phyloP scores from a whole-genome alignment of 106 monocot genomes.

The Phalaenopsis equestris region DNA sequence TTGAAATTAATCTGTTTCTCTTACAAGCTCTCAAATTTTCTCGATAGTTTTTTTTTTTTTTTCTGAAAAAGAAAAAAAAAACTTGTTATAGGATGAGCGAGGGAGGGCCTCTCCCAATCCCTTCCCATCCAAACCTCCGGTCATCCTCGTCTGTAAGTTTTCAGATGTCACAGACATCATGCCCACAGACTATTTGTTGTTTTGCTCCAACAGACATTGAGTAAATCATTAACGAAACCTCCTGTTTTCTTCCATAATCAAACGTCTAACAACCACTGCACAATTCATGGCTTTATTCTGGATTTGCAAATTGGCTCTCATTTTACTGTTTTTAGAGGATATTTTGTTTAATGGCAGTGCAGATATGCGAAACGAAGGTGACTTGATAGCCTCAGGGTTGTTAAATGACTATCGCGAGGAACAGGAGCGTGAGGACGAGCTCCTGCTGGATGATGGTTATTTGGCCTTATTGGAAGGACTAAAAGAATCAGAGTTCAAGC shows the following conservation, averaged over 20 bases:
- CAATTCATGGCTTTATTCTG: not conserved
- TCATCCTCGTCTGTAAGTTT: not conserved
- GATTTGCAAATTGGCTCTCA: not conserved
- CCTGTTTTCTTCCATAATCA: not conserved
- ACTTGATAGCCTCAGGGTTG: not conserved
- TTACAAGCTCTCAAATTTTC: not conserved
- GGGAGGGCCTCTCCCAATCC: not conserved
- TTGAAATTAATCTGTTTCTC: too few relatives aligned
- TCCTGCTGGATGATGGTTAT: slow-evolving; percentile 1
- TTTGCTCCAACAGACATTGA: not conserved
- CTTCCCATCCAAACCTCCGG: not conserved
- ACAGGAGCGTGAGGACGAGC: not conserved
- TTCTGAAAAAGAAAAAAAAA: not conserved
- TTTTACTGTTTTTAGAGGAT: not conserved
- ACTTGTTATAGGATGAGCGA: not conserved
- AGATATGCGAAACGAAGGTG: slow-evolving; percentile 6
- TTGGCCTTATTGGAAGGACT: not conserved
- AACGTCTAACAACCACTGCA: not conserved
- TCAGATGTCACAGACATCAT: not conserved
- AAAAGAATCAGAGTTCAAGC: too few relatives aligned
- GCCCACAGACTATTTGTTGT: not conserved
- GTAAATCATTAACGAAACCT: not conserved
- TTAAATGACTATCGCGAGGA: not conserved
- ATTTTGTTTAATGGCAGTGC: not conserved
- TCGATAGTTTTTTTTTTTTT: not conserved